Conservation (phyloP, 1,284 basidiomycete genomes). For the Malassezia slooffiae region DNA sequence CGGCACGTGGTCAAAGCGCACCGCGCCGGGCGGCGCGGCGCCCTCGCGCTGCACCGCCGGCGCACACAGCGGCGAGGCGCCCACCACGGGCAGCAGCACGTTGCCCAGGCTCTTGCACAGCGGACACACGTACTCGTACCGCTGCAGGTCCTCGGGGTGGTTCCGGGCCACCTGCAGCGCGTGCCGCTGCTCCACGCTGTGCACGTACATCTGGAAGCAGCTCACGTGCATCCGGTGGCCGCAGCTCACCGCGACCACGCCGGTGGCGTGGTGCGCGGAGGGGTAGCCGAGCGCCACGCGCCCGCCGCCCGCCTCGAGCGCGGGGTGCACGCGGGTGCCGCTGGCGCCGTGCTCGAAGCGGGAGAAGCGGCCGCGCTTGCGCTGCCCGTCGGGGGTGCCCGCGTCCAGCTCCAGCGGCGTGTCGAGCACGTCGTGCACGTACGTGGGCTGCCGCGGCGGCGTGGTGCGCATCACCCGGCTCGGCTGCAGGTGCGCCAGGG, state of each 20-base stretch:
- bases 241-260: conserved; percentile 78
- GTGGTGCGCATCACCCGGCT: conserved; percentile 72
- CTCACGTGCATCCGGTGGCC: conserved; percentile 95
- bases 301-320: background rate
- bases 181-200: conserved; percentile 77
- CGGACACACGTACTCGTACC: conserved; percentile 92
- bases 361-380: conserved; percentile 20
- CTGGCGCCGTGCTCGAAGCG: conserved; percentile 4
- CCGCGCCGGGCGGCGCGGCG: conserved; percentile 15
- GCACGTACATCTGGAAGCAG: conserved; percentile 83
- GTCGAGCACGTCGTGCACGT: conserved; percentile 62
- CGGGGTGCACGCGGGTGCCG: background rate
- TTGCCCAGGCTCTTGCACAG: conserved; percentile 97
- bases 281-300: conserved; percentile 21
- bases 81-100: conserved; percentile 70
- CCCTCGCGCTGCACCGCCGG: background rate
- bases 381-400: conserved; percentile 22
- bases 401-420: conserved; percentile 48
- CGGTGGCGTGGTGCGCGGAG: conserved; percentile 47
- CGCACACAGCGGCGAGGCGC: conserved; percentile 7
- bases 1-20: conserved; percentile 18
- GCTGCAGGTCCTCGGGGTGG: conserved; percentile 81
- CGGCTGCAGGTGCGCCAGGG: conserved; percentile 77
- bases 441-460: conserved; percentile 57
- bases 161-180: conserved; percentile 79